These are phyloP conservation scores for Pontederia crassipes DNA, from an alignment of 176 grass and related monocot species.

Conservation along the genomic window DNA sequence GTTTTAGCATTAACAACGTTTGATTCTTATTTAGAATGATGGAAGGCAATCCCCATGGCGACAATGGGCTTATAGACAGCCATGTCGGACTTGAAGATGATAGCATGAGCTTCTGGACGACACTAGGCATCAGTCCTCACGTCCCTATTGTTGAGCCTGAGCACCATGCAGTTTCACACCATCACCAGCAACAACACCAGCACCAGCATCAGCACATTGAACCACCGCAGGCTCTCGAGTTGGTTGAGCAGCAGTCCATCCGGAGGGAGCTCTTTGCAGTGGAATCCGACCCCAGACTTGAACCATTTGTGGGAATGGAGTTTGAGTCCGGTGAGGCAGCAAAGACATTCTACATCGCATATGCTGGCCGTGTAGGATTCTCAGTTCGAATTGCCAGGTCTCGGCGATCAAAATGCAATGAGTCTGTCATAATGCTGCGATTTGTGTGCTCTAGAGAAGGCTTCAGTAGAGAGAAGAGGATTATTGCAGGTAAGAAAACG, in stretches of 20 bases:
- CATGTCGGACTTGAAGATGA: conserved; percentile 87
- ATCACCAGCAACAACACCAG: conserved; percentile 40
- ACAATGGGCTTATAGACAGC: conserved; percentile 45
- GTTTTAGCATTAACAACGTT: background rate
- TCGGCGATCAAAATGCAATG: conserved; percentile 45
- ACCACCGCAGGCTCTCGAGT: conserved; percentile 8
- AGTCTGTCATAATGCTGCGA: conserved; percentile 52
- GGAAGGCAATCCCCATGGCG: conserved; percentile 32
- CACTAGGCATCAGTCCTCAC: conserved; percentile 69
- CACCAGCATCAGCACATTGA: conserved; percentile 5
- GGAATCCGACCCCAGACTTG: conserved; percentile 6
- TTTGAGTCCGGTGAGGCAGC: conserved; percentile 40
- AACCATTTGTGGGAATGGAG: conserved; percentile 42
- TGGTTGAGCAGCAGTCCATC: conserved; percentile 32
- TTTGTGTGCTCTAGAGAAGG: conserved; percentile 56
- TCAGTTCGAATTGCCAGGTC: conserved; percentile 53
- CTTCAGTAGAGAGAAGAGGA: conserved; percentile 36
- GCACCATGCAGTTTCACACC: conserved; percentile 10
- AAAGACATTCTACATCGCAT: conserved; percentile 49
- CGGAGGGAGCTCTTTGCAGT: conserved; percentile 58
- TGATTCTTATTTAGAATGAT: conserved; percentile 31
- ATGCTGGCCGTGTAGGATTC: conserved; percentile 33
- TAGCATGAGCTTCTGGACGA: conserved; percentile 93
- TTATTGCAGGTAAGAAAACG: conserved; percentile 40
- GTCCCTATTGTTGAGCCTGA: conserved; percentile 42